Evolutionary conservation across 2,329 filamentous ascomycete species (phyloP), one percentile per base, ranked within the genome.

Genomic region (Penicillium brevicompactum): DNA sequence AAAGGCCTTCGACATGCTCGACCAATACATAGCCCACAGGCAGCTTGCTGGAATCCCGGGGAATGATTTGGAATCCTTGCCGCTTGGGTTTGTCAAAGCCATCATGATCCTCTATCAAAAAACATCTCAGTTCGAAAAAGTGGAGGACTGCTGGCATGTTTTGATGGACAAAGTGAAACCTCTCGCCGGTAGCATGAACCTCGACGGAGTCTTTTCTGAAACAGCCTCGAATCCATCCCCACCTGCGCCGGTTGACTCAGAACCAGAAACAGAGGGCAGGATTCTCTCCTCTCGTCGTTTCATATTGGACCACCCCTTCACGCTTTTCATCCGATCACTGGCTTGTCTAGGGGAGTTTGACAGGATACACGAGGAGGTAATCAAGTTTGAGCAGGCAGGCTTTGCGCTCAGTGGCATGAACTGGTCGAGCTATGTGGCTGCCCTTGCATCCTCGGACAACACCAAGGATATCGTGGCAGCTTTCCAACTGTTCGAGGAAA

Each of bases 361-460:
- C 10, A 80, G 78, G 18, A 75, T 90, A 11, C 68, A 78, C 5
- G 56, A 75, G 7, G 73, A 83, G 14, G 71, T 92, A 27, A 71
- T 79, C 21, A 72, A 81, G n/a, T 77, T 92, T 10, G 77, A 84
- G 8, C 69, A 71, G 1, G 80, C 82, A 40, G 93, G 92, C 10
- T 97, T 93, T 76, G 76, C 78, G 27, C 74, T 97, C 54, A 87
- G 91, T 67, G 87, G 84, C 69, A 82, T 82, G 64, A 92, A 90
- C 63, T 96, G 91, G 91, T 94, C 96, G 69, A 80, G 83, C 48
- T 87, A 90, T 60, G 82, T 96, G 52, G 84, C 88, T 64, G 74
- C 81, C 48, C 84, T 97, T 27, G 84, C 86, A 22, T 76, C 80
- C 13, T 79, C 85, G 51, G 80, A 82, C 44, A 79, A 82, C 44